Evolutionary conservation across 164 flowering plant genomes (phyloP).

Genomic region (Stephania cephalantha): DNA sequence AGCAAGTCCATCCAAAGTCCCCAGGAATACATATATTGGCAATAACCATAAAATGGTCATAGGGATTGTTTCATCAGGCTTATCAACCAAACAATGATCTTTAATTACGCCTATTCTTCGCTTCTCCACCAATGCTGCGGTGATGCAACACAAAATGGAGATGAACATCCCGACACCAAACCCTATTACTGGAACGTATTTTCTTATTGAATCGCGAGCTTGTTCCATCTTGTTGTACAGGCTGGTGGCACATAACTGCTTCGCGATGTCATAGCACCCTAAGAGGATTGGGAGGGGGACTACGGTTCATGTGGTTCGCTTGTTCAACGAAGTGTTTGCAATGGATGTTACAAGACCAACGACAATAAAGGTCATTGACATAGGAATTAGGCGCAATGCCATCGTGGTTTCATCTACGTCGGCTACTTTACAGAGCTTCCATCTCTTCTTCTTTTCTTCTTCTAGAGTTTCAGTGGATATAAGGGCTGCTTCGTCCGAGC

Average conservation of each 20-base stretch:
- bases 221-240: neutral
- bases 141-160: conserved; percentile 27
- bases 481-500: conserved; percentile 39
- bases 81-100: conserved; percentile 26
- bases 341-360: conserved; percentile 31
- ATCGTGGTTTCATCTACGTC: conserved; percentile 35
- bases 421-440: conserved; percentile 32
- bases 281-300: conserved; percentile 26
- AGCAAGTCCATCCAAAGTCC: conserved; percentile 22
- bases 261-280: neutral
- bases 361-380: conserved; percentile 31
- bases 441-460: conserved; percentile 15
- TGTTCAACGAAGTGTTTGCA: conserved; percentile 40
- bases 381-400: conserved; percentile 27
- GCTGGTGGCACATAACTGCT: neutral
- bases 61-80: conserved; percentile 29
- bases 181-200: conserved; percentile 16
- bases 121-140: conserved; percentile 36
- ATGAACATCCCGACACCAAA: conserved; percentile 24
- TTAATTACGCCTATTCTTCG: conserved; percentile 22
- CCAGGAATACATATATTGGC: conserved; percentile 41
- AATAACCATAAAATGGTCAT: conserved; percentile 42
- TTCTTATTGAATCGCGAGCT: neutral
- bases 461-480: conserved; percentile 10
- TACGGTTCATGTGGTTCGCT: conserved; percentile 32